Evolutionary conservation across 1,139 yeast genomes (phyloP).

Genomic region (Nadsonia commutata): DNA sequence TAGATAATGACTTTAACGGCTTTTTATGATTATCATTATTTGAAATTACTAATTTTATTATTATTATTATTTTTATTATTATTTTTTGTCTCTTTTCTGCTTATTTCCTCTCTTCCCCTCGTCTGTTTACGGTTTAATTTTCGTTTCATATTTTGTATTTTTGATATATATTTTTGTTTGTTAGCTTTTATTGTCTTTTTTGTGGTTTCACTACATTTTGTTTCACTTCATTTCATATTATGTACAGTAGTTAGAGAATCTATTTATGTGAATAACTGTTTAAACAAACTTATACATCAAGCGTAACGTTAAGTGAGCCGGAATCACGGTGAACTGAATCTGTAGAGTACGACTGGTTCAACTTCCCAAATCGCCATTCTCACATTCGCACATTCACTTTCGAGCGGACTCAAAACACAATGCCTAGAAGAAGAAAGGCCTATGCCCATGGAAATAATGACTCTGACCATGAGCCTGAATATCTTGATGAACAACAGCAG

Average conservation of each 20-base stretch:
- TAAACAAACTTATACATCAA: too few relatives aligned
- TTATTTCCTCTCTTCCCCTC: background rate
- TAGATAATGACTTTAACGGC: background rate
- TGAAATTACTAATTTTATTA: too few relatives aligned
- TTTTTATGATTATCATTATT: background rate
- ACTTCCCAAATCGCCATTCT: too few relatives aligned
- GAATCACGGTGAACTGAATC: too few relatives aligned
- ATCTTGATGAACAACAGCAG: background rate
- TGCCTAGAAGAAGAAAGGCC: background rate
- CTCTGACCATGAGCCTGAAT: background rate
- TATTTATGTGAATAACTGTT: background rate
- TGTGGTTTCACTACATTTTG: background rate
- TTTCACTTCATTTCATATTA: background rate
- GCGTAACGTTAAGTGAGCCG: too few relatives aligned
- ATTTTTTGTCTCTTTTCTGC: background rate
- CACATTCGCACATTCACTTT: background rate
- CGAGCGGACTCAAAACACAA: too few relatives aligned
- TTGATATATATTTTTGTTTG: background rate
- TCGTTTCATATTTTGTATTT: background rate
- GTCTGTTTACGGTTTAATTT: background rate
- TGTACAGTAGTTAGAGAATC: background rate
- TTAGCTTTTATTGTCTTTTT: too few relatives aligned
- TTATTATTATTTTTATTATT: too few relatives aligned
- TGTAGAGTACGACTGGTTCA: too few relatives aligned
- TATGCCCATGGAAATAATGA: background rate